Evolutionary conservation across 768 basidiomycete genomes (phyloP).

Genomic region (Calocybe cyanea): DNA sequence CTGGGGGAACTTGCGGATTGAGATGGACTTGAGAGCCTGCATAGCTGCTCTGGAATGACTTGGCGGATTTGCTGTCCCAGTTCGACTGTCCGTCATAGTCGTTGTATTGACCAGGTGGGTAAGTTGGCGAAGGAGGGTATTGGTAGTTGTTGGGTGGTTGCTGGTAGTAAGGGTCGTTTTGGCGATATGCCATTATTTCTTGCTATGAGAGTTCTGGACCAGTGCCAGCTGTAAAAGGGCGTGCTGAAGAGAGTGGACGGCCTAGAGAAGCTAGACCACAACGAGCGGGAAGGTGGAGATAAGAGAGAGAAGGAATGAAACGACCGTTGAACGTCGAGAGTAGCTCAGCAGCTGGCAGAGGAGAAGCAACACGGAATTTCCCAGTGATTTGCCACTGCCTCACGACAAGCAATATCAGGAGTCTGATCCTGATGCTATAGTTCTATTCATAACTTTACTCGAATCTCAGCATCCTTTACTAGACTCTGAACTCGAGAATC

Average conservation of each 20-base stretch:
- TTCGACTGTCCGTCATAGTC: constrained; percentile 42
- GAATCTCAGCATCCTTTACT: too few relatives aligned
- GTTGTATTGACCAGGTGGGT: constrained; percentile 35
- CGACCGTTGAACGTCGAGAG: neutral
- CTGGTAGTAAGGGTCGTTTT: constrained; percentile 49
- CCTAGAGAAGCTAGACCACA: constrained; percentile 12
- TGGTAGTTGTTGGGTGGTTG: constrained; percentile 23
- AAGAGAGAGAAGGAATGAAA: constrained; percentile 4
- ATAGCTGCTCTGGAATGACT: constrained; percentile 63
- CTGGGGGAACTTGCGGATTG: constrained; percentile 59
- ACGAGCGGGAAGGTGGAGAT: neutral
- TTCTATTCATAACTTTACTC: too few relatives aligned
- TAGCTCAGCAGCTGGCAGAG: neutral
- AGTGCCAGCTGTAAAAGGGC: neutral
- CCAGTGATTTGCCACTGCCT: constrained; percentile 7
- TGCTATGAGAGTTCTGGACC: neutral
- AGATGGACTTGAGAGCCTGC: constrained; percentile 73
- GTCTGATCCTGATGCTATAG: too few relatives aligned
- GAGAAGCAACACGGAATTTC: too few relatives aligned
- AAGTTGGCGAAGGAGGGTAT: constrained; percentile 28
- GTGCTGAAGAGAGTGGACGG: constrained; percentile 22
- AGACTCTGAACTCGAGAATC: too few relatives aligned
- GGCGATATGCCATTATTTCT: constrained; percentile 49
- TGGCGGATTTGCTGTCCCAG: constrained; percentile 50
- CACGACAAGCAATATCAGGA: too few relatives aligned